Base-by-base conservation (phyloP, 345 rosid genomes). In the Sisymbrium irio region DNA sequence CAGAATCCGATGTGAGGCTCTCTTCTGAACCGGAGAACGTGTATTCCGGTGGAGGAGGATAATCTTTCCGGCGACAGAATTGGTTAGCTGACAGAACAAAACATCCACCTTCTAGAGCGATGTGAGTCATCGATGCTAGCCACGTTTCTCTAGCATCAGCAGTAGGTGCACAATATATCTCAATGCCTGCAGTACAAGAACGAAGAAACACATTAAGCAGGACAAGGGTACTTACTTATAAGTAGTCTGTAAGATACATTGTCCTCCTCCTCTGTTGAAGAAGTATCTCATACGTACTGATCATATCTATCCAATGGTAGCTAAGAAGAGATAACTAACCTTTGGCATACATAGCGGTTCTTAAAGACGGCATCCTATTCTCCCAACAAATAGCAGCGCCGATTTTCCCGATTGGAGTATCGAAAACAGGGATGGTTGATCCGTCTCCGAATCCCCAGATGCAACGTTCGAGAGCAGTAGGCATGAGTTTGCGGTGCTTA, bases 361-460 rank as follows among this genome's bases (percentile, higher is more conserved):
- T 85, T 15, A 89, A 84, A 68, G 93, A 90, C 9, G 98, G 98
- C 97, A 94, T 94, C 80, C 86, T 84, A 69, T 91, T 94, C 63
- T 94, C 96, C 97, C 97, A 94, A 77, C 96, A 94, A 65, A 94
- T 85, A 40, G 95, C 97, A 56, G 95, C 96, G 19, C 97, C 97
- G 0, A 94, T 86, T 79, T 91, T 94, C 9, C 97, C 96, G 32
- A 91, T 68, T 2, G 93, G 86, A 19, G 96, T 88, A 36, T 89
- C 90, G 35, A 89, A 84, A 58, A 94, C 96, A 5, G 96, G 93
- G 60, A 94, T 87, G 3, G 93, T 94, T 0, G 95, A 94, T 44
- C 97, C 97, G 79, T 94, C 98, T 35, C 97, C 96, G 19, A 91
- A 91, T 19, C 98, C 98, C 98, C 97, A 94, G 18, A 94, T 85